Evolutionary conservation across 345 rosid species (phyloP), one percentile per base, ranked within the genome.

Genomic region (Brassica nigra): DNA sequence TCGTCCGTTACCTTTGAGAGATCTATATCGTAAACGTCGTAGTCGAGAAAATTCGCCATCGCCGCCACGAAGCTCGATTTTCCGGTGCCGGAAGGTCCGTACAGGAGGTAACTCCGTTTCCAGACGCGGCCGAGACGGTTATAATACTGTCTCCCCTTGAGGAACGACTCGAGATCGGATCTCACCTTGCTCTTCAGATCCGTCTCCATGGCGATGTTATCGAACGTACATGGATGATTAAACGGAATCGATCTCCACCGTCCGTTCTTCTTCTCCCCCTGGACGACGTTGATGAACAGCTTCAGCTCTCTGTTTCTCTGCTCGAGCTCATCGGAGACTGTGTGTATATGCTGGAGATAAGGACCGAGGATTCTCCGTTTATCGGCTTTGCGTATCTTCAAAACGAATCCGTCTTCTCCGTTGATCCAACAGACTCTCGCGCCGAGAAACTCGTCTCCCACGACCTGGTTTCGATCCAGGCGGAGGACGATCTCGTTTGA

Each of bases 281-380:
- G 61, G 14, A 18, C 16, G 34, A 82, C 72, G 83, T 96, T 93
- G 74, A 92, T 83, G 84, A 83, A 80, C 4, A 96, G 90, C 84
- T 83, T 88, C 71, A 86, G 68, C 55, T 88, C 92, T 29, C 72
- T 80, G 63, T 81, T 87, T 65, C 83, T 87, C 79, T 88, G 88
- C 4, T 91, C 90, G 14, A 89, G 68, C 79, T 96, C 99, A 28
- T 89, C 97, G 8, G 89, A 86, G 1, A 92, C 89, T 0, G 90
- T 81, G 79, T 89, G 97, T 68, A 95, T 91, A 78, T 95, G 97
- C 34, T 93, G 96, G 27, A 95, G 93, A 80, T 95, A 95, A 2
- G 98, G 86, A 4, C 89, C 87, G 61, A 95, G 90, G 47, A 95
- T 84, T 15, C 98, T 85, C 10, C 97, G 84, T 78, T 90, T 95